These are phyloP conservation scores for Macroventuria anomochaeta DNA, from an alignment of 2,329 filamentous ascomycete genomes.

Conservation along the genomic window DNA sequence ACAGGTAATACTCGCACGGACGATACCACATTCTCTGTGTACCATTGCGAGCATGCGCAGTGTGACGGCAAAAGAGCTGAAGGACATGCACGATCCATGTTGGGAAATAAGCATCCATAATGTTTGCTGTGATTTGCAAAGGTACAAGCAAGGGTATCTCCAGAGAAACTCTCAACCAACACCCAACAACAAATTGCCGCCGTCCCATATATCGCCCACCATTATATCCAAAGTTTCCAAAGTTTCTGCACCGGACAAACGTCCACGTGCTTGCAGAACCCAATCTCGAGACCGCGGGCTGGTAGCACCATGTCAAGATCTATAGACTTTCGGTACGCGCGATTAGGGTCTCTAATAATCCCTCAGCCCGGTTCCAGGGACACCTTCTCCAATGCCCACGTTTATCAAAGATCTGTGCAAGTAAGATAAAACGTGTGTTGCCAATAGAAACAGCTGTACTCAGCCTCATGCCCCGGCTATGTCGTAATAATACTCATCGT, in stretches of 20 bases:
- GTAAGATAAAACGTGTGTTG: conserved; percentile 4
- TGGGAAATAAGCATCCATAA: conserved; percentile 12
- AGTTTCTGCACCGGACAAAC: conserved; percentile 6
- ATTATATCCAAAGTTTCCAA: background rate
- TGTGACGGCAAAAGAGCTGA: conserved; percentile 28
- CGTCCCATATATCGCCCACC: background rate
- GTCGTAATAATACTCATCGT: conserved; percentile 94
- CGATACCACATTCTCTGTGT: conserved; percentile 25
- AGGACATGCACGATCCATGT: conserved; percentile 25
- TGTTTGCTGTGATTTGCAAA: conserved; percentile 20
- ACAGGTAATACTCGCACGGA: conserved; percentile 24
- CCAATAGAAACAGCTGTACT: conserved; percentile 10
- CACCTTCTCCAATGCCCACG: background rate
- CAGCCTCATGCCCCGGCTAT: conserved; percentile 45
- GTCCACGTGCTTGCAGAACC: background rate
- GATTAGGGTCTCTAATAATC: background rate
- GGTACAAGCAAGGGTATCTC: conserved; percentile 41
- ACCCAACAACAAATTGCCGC: conserved; percentile 10
- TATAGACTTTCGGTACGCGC: conserved; percentile 9
- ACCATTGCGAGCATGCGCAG: conserved; percentile 32
- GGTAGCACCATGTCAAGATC: conserved; percentile 11
- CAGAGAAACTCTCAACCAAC: conserved; percentile 21
- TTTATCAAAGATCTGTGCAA: conserved; percentile 4
- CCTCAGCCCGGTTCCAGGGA: conserved; percentile 3
- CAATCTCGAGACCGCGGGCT: background rate